Evolutionary conservation across 768 basidiomycete species (phyloP), one percentile per base, ranked within the genome.

Genomic region (Auricularia sp.): DNA sequence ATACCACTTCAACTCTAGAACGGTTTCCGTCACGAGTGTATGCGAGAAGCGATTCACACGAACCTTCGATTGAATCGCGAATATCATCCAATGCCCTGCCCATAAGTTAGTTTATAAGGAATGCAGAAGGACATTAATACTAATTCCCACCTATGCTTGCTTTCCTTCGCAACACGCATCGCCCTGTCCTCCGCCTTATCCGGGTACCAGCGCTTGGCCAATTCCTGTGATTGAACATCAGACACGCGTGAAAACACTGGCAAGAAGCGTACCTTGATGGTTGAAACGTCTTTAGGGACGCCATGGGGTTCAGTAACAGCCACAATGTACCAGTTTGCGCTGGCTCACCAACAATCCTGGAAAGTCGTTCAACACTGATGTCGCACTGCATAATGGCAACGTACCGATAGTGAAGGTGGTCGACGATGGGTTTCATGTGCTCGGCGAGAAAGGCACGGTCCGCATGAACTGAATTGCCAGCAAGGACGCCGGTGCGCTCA

Each of bases 381-480:
- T 60, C 44, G 67, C 23, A 61, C n/a, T 23, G 54, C n/a, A 42
- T 29, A 65, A 60, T 66, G 62, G 18, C 29, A 47, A 64, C 58
- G 64, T 61, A 88, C 89, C 91, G 85, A 72, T 92, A 92, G 72
- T 92, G 90, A 58, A 92, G 79, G 84, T 86, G 89, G 56, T 93
- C 83, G 21, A 87, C 75, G 16, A 96, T 73, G 63, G 85, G 83
- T 1, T 91, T 90, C 92, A 97, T 94, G 62, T 90, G 83, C 70
- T 84, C 83, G 3, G 77, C 78, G 34, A 93, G 77, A 72, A 93
- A 93, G 3, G 77, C 74, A 62, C 83, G 80, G 74, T 97, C 93
- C 1, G 84, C 84, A 71, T 97, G 91, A 2, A 96, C 90, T 11
- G 91, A 89, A 70, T 82, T 95, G 14, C 94, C 94, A 4, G 94